A percentile compares a stretch with the other conserved stretches of the same genome.
These are phyloP conservation scores for Phytophthora boehmeriae DNA, from an alignment of 352 stramenopile genomes.

Conservation along the genomic window DNA sequence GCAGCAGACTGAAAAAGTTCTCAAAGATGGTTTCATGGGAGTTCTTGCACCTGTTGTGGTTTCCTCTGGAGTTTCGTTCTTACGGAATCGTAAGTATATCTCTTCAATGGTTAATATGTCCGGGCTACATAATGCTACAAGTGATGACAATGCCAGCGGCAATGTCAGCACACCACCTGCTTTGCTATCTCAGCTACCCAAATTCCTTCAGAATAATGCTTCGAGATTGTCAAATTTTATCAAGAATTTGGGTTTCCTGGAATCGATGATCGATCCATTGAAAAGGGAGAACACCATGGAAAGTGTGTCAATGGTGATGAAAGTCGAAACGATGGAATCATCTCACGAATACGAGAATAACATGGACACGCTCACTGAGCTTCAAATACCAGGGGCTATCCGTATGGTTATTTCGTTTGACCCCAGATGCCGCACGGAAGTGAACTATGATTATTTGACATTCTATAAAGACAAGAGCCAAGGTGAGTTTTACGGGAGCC, in stretches of 20 bases:
- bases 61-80: slow-evolving; percentile 40
- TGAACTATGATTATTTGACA: slow-evolving; percentile 90
- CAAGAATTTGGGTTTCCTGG: slow-evolving; percentile 37
- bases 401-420: slow-evolving; percentile 88
- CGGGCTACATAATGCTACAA: background rate
- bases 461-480: slow-evolving; percentile 81
- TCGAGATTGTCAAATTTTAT: slow-evolving; percentile 42
- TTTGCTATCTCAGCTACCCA: slow-evolving; percentile 14
- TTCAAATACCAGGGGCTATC: slow-evolving; percentile 76
- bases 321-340: slow-evolving; percentile 74
- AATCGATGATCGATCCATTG: slow-evolving; percentile 33
- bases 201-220: slow-evolving; percentile 32
- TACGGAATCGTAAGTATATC: slow-evolving; percentile 34
- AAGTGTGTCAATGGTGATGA: slow-evolving; percentile 51
- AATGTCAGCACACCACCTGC: background rate
- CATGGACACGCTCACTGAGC: slow-evolving; percentile 67
- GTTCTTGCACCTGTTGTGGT: slow-evolving; percentile 48
- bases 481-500: slow-evolving; percentile 63
- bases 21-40: slow-evolving; percentile 45
- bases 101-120: slow-evolving; percentile 7
- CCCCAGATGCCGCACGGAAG: slow-evolving; percentile 73
- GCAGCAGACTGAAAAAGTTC: slow-evolving; percentile 21
- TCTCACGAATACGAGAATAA: slow-evolving; percentile 85
- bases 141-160: background rate
- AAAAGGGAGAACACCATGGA: slow-evolving; percentile 40